Evolutionary conservation across 2,329 filamentous ascomycete species (phyloP).

Genomic region (Fusarium sulawesiense): DNA sequence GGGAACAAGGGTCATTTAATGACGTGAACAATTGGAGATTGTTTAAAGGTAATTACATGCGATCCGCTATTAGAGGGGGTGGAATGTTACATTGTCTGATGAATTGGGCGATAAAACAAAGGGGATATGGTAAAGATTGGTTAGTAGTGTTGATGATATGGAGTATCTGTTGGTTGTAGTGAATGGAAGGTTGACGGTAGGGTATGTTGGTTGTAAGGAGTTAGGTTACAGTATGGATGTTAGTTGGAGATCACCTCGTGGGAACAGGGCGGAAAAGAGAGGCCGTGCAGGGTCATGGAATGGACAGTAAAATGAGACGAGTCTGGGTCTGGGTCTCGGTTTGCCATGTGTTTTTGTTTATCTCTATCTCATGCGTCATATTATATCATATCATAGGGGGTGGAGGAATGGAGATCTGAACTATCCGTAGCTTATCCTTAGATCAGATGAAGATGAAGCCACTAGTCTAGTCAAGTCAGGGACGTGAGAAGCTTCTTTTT

Average conservation of each 20-base stretch:
- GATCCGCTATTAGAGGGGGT: not conserved
- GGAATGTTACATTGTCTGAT: not conserved
- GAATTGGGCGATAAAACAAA: not conserved
- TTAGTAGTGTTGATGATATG: not conserved
- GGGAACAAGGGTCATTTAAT: constrained; percentile 8
- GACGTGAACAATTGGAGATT: constrained; percentile 6
- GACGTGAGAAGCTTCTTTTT: not conserved
- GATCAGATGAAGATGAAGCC: not conserved
- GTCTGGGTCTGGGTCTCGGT: not conserved
- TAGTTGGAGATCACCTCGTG: constrained; percentile 2
- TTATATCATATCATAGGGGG: not conserved
- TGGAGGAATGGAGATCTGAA: not conserved
- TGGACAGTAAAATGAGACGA: not conserved
- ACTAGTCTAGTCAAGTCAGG: not conserved
- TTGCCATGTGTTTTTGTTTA: not conserved
- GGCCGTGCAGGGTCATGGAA: constrained; percentile 11
- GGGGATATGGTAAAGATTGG: not conserved
- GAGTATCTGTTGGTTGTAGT: not conserved
- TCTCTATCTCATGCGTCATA: not conserved
- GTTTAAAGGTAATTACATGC: not conserved
- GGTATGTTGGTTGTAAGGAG: not conserved
- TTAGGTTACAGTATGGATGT: not conserved
- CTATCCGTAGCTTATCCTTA: not conserved
- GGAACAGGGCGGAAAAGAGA: constrained; percentile 27
- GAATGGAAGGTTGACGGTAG: not conserved